A percentile compares a stretch with the other conserved stretches of the same genome.
phyloP scores from a whole-genome alignment of 2,329 filamentous ascomycete genomes.

The Alternaria dauci region DNA sequence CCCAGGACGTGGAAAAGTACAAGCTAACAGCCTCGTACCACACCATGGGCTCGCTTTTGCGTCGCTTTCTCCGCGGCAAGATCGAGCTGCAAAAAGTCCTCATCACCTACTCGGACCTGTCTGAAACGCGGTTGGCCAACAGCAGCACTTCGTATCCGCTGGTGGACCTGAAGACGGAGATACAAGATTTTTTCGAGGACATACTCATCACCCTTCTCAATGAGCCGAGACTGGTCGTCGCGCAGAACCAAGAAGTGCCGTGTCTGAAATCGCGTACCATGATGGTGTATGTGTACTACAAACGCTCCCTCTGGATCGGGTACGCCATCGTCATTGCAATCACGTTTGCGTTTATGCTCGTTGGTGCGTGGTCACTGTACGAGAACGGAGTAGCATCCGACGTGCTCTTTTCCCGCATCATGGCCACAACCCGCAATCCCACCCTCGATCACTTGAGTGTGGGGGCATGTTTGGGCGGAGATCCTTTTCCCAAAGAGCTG shows the following conservation, averaged over 20 bases:
- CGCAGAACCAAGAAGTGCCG: slow-evolving; percentile 27
- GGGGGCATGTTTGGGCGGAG: slow-evolving; percentile 51
- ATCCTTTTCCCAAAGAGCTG: slow-evolving; percentile 52
- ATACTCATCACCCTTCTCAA: slow-evolving; percentile 49
- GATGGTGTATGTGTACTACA: slow-evolving; percentile 45
- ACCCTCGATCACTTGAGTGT: slow-evolving; percentile 52
- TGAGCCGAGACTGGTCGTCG: slow-evolving; percentile 44
- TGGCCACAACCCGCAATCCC: slow-evolving; percentile 51
- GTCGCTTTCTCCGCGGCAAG: slow-evolving; percentile 46
- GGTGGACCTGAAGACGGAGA: slow-evolving; percentile 34
- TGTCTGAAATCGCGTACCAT: slow-evolving; percentile 40
- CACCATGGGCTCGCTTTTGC: slow-evolving; percentile 43
- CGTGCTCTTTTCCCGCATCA: slow-evolving; percentile 48
- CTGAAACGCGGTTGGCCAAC: slow-evolving; percentile 46
- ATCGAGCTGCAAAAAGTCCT: slow-evolving; percentile 36
- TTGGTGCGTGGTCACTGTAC: slow-evolving; percentile 45
- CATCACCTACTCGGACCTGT: slow-evolving; percentile 47
- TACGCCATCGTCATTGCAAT: slow-evolving; percentile 46
- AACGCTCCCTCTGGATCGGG: slow-evolving; percentile 45
- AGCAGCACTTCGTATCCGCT: slow-evolving; percentile 40
- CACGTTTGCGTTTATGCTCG: slow-evolving; percentile 39
- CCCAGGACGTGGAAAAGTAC: slow-evolving; percentile 37
- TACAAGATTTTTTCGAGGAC: slow-evolving; percentile 49
- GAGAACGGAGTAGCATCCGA: slow-evolving; percentile 50
- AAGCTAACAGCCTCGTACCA: slow-evolving; percentile 47